Conservation (phyloP, 768 basidiomycete genomes). For the Collybiopsis confluens region DNA sequence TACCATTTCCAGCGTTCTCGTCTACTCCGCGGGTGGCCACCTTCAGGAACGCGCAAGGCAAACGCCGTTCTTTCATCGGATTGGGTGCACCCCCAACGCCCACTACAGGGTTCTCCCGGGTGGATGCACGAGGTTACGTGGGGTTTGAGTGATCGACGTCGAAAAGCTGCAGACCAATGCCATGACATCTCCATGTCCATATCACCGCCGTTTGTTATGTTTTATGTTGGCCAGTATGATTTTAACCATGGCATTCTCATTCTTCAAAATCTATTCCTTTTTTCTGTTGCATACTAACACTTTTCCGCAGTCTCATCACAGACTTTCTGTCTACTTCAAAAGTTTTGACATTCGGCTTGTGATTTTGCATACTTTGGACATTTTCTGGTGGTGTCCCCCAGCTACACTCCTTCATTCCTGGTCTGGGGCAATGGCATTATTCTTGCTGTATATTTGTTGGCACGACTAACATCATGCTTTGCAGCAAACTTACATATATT, state of each 20-base stretch:
- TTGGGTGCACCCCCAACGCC: slow-evolving; percentile 64
- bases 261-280: neutral
- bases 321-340: neutral
- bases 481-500: neutral
- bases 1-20: slow-evolving; percentile 52
- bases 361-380: neutral
- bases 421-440: slow-evolving; percentile 1
- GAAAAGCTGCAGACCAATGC: neutral
- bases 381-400: neutral
- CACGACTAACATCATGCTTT: neutral
- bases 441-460: neutral
- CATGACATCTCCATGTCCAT: neutral
- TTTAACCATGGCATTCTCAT: neutral
- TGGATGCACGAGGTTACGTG: slow-evolving; percentile 80
- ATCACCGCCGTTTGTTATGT: neutral
- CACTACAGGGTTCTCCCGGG: slow-evolving; percentile 78
- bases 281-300: neutral
- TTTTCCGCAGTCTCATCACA: neutral
- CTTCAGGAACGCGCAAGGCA: slow-evolving; percentile 53
- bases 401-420: slow-evolving; percentile 2
- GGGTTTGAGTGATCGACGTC: slow-evolving; percentile 34
- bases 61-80: slow-evolving; percentile 72
- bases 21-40: slow-evolving; percentile 68
- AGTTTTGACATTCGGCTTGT: neutral
- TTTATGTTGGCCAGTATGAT: neutral